These are phyloP conservation scores for Chrysopogon serrulatus DNA, from an alignment of 176 grass and related monocot species.

Conservation along the genomic window DNA sequence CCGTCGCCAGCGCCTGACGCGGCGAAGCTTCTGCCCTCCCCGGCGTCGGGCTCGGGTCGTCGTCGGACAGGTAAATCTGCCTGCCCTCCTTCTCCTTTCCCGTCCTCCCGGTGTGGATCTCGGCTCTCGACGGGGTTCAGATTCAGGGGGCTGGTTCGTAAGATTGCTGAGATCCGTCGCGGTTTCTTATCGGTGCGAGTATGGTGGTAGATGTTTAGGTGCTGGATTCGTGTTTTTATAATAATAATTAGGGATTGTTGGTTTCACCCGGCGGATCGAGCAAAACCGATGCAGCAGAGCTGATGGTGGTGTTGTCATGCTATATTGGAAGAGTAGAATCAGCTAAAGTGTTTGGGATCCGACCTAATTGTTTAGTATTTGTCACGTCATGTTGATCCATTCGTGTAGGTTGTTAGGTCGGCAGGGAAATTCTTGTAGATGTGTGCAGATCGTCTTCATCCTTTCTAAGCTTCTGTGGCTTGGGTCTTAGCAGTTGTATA, in stretches of 20 bases:
- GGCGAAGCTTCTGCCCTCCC: not conserved
- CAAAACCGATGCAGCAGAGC: not conserved
- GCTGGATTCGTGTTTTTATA: not conserved
- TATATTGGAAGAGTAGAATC: too few relatives aligned
- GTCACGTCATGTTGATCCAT: not conserved
- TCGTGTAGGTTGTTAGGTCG: not conserved
- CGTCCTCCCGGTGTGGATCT: not conserved
- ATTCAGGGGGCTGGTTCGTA: not conserved
- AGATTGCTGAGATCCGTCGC: not conserved
- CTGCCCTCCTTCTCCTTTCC: not conserved
- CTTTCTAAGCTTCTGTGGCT: not conserved
- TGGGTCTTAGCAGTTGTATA: not conserved
- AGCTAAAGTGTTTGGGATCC: not conserved
- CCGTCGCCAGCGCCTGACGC: constrained; percentile 3
- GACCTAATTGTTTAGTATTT: not conserved
- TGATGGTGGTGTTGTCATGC: too few relatives aligned
- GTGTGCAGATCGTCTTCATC: not conserved
- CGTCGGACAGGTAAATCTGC: not conserved
- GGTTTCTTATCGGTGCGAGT: not conserved
- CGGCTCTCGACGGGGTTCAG: not conserved
- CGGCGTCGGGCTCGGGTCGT: not conserved
- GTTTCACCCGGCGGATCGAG: not conserved
- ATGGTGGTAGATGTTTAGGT: not conserved
- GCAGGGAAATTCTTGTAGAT: not conserved
- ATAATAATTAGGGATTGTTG: not conserved